These are phyloP conservation scores for Sporothrix variecibatus DNA, from an alignment of 2,329 filamentous ascomycete species.

Conservation along the genomic window DNA sequence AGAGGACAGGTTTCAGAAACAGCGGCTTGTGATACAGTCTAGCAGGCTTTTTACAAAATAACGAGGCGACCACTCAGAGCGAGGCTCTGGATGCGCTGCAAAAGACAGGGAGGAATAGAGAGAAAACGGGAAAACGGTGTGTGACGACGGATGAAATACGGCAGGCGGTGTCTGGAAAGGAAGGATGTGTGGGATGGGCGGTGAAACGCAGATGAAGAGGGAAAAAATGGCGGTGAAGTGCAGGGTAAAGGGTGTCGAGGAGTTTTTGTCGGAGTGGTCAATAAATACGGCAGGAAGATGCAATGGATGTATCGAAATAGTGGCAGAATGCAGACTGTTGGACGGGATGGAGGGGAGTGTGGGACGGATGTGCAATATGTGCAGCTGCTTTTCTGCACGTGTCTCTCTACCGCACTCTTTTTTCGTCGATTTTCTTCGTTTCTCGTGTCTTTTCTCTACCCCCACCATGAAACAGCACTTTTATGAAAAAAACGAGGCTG, in stretches of 20 bases:
- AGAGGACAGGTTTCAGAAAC: background rate
- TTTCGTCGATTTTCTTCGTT: background rate
- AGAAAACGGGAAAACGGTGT: too few species aligned
- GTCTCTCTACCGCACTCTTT: background rate
- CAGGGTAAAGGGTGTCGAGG: background rate
- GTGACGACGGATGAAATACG: background rate
- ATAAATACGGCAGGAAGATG: background rate
- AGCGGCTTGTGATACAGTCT: background rate
- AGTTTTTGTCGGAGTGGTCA: background rate
- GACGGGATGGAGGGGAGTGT: background rate
- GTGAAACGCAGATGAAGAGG: too few species aligned
- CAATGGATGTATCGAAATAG: background rate
- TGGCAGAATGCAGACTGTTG: background rate
- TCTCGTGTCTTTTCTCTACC: background rate
- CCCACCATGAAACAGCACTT: slow-evolving; percentile 3
- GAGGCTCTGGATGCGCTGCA: background rate
- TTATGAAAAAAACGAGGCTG: slow-evolving; percentile 2
- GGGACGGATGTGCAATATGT: background rate
- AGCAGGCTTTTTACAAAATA: background rate
- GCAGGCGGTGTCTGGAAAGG: background rate
- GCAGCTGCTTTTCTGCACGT: background rate
- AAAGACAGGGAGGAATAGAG: background rate
- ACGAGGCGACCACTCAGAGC: background rate
- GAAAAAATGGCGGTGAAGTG: background rate
- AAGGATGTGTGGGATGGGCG: background rate